A percentile compares a stretch with the other conserved stretches of the same genome.
These are phyloP conservation scores for Herpetospermum pedunculosum DNA, from an alignment of 306 rosid species.

Conservation along the genomic window DNA sequence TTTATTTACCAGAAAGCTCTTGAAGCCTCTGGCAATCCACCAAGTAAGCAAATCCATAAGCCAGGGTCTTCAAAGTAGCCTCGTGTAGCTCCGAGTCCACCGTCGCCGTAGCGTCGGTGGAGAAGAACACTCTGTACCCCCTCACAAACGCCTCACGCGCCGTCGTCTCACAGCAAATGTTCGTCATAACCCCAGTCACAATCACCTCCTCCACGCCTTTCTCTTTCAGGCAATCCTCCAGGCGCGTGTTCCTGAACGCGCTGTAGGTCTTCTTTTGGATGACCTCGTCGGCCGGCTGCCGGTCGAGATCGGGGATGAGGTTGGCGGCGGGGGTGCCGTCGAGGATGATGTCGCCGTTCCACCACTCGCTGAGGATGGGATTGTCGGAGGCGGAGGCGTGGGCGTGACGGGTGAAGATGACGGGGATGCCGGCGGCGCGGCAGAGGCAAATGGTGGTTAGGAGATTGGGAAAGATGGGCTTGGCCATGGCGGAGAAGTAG, in stretches of 20 bases:
- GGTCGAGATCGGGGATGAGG: slow-evolving; percentile 33
- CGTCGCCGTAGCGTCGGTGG: slow-evolving; percentile 58
- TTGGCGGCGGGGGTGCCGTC: slow-evolving; percentile 45
- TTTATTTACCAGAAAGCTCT: slow-evolving; percentile 5
- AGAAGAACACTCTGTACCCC: slow-evolving; percentile 64
- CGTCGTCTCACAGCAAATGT: slow-evolving; percentile 68
- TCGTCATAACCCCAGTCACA: slow-evolving; percentile 61
- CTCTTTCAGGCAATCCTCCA: slow-evolving; percentile 39
- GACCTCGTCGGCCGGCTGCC: slow-evolving; percentile 14
- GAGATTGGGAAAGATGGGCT: slow-evolving; percentile 38
- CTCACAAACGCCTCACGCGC: slow-evolving; percentile 60
- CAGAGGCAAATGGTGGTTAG: slow-evolving; percentile 51
- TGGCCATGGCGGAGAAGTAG: slow-evolving; percentile 33
- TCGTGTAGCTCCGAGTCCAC: slow-evolving; percentile 40
- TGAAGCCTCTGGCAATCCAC: slow-evolving; percentile 34
- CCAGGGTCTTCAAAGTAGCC: slow-evolving; percentile 61
- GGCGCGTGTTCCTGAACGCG: slow-evolving; percentile 27
- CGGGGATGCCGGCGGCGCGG: slow-evolving; percentile 45
- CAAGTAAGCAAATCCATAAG: slow-evolving; percentile 61
- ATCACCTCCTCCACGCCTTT: slow-evolving; percentile 58
- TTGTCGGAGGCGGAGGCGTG: slow-evolving; percentile 36
- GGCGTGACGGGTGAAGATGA: slow-evolving; percentile 64
- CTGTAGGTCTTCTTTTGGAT: slow-evolving; percentile 51
- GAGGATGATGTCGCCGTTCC: slow-evolving; percentile 41
- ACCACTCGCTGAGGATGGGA: slow-evolving; percentile 56